A percentile compares a stretch with the other conserved stretches of the same genome.
Evolutionary conservation across 2,329 filamentous ascomycete genomes (phyloP).

Genomic region (Torrubiellomyces zombiae): DNA sequence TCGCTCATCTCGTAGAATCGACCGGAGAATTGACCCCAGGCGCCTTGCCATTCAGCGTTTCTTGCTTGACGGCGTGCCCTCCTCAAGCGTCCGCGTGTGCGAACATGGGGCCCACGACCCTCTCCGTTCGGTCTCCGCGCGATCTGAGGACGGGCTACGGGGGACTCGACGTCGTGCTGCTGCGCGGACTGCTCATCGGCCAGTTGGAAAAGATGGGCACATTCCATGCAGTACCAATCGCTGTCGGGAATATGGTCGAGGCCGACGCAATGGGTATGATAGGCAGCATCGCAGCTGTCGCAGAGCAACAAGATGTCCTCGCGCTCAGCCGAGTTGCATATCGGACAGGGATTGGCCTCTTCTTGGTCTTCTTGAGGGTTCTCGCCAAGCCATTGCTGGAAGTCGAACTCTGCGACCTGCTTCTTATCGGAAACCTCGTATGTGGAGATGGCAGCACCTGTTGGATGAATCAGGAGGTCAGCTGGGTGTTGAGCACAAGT

Average conservation of each 20-base stretch:
- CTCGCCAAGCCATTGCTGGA: constrained; percentile 56
- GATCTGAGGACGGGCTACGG: constrained; percentile 13
- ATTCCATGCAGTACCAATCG: constrained; percentile 85
- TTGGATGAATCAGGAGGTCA: constrained; percentile 1
- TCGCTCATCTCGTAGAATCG: constrained; percentile 41
- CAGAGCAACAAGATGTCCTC: constrained; percentile 79
- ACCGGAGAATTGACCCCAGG: constrained; percentile 53
- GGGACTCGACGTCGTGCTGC: constrained; percentile 18
- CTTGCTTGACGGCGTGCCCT: constrained; percentile 45
- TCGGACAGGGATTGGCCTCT: constrained; percentile 55
- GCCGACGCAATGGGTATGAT: constrained; percentile 84
- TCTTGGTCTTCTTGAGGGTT: constrained; percentile 50
- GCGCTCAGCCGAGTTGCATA: constrained; percentile 68
- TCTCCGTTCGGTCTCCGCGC: constrained; percentile 15
- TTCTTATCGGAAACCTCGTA: constrained; percentile 65
- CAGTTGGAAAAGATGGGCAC: constrained; percentile 34
- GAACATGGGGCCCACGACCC: constrained; percentile 21
- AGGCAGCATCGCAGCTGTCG: constrained; percentile 76
- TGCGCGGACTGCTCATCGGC: constrained; percentile 12
- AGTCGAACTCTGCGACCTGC: constrained; percentile 79
- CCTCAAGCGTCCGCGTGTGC: constrained; percentile 41
- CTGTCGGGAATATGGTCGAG: constrained; percentile 60
- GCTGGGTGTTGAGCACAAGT: constrained; percentile 2
- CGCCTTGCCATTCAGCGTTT: constrained; percentile 73
- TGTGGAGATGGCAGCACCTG: constrained; percentile 38